These are phyloP conservation scores for Rostrohypoxylon terebratum DNA, from an alignment of 495 filamentous ascomycete species.

Conservation along the genomic window DNA sequence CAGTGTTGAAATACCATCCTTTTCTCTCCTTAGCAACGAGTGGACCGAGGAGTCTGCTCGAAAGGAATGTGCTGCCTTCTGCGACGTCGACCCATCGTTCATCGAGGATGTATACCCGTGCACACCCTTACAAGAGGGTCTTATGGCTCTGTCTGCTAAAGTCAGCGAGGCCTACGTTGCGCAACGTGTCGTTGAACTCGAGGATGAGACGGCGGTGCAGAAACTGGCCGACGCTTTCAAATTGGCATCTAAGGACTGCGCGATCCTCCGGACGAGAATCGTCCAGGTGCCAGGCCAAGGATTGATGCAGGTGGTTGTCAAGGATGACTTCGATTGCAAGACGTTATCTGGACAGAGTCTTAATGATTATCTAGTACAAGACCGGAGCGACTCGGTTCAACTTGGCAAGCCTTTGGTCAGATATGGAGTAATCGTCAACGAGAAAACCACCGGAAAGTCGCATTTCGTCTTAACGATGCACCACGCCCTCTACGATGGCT, in stretches of 20 bases:
- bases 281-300: constrained; percentile 65
- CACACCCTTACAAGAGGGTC: constrained; percentile 76
- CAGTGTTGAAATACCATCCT: constrained; percentile 39
- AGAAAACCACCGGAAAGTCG: constrained; percentile 52
- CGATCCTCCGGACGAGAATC: constrained; percentile 71
- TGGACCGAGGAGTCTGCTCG: constrained; percentile 47
- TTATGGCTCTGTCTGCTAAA: constrained; percentile 71
- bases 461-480: constrained; percentile 73
- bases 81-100: constrained; percentile 39
- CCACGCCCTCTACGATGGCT: constrained; percentile 77
- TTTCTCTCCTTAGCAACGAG: constrained; percentile 47
- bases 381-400: constrained; percentile 60
- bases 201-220: constrained; percentile 47
- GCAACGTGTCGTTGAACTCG: constrained; percentile 56
- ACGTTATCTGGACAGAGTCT: constrained; percentile 61
- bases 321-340: constrained; percentile 57
- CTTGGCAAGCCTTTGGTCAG: constrained; percentile 67
- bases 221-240: constrained; percentile 65
- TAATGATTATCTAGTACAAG: constrained; percentile 58
- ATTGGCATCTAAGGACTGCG: constrained; percentile 54
- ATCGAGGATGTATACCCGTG: constrained; percentile 77
- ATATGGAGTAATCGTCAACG: constrained; percentile 61
- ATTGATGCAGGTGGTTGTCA: constrained; percentile 69
- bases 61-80: constrained; percentile 47
- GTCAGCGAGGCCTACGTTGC: constrained; percentile 69